Base-by-base conservation (phyloP, 257 asterid species). In the Nicotiana tomentosiformis region DNA sequence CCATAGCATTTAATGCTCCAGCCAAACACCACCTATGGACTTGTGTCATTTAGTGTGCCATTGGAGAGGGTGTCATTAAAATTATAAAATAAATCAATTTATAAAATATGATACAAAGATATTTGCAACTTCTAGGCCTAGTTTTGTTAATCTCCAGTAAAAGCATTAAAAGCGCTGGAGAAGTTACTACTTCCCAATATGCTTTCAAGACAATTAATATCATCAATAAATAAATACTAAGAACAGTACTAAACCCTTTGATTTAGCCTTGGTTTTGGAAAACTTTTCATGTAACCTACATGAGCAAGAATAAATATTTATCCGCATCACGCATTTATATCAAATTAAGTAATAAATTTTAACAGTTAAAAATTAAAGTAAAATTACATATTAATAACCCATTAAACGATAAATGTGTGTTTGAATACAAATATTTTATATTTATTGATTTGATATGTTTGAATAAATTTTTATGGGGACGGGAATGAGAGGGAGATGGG, bases 251-350 rank as follows among this genome's bases (percentile, higher is more conserved):
- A 37, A 66, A 60, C 16, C 88, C 93, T 74, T 88, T 66, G 97
- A 93, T 93, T 89, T 90, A 87, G 90, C 98, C 94, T 94, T 95
- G 97, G 93, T 90, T 90, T 93, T 81, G 91, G 76, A 84, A 88
- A 86, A 83, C 80, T 51, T 79, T 43, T 8, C 51, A 43, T 43
- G 46, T 6, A 39, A 10, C 3, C 6, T 39, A 39, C 10, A 1
- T 39, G 1, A 39, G 46, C 10, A 43, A 43, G 11, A 43, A 7
- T 43, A 7, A 1, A 43, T 43, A 43, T 10, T 37, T 43, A 43
- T 8, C 11, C 10, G 49, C 11, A 43, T 8, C 3, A 7, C 0
- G 2, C 9, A 43, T 43, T 43, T 43, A 32, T 32, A 32, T 32
- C 35, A 32, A 32, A 32, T 32, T 32, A 32, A 32, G 35, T 32